phyloP scores from a whole-genome alignment of 345 rosid species.

The Lumnitzera racemosa region DNA sequence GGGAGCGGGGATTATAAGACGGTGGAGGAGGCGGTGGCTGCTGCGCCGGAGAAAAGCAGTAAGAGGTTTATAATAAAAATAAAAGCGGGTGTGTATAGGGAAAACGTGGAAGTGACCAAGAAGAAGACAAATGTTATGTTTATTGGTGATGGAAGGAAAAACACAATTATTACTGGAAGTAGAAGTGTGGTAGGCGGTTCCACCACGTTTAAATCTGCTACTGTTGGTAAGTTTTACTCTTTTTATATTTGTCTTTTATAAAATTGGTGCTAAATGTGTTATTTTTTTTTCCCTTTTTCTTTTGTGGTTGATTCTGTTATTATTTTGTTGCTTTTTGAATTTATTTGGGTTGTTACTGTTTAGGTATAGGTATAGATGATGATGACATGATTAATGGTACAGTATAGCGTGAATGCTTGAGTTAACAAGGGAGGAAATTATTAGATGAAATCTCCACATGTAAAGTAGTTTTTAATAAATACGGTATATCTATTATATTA shows the following conservation, averaged over 20 bases:
- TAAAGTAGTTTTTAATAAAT: too few relatives aligned
- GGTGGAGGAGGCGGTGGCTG: slow-evolving; percentile 57
- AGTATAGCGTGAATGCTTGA: too few relatives aligned
- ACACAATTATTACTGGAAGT: slow-evolving; percentile 59
- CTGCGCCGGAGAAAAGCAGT: slow-evolving; percentile 59
- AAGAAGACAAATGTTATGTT: slow-evolving; percentile 66
- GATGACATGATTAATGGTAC: too few relatives aligned
- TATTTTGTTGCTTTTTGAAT: too few relatives aligned
- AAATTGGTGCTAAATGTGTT: too few relatives aligned
- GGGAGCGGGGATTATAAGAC: slow-evolving; percentile 71
- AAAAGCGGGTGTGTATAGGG: slow-evolving; percentile 68
- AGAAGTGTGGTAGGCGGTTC: slow-evolving; percentile 68
- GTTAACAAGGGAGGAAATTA: too few relatives aligned
- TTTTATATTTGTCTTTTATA: too few relatives aligned
- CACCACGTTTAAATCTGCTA: slow-evolving; percentile 88
- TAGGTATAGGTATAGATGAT: too few relatives aligned
- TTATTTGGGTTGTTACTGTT: too few relatives aligned
- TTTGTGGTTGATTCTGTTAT: neutral
- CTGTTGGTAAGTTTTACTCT: slow-evolving; percentile 54
- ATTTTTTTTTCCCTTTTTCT: neutral
- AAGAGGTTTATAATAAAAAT: slow-evolving; percentile 59
- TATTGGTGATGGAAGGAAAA: slow-evolving; percentile 63
- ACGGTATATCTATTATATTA: too few relatives aligned
- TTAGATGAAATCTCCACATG: too few relatives aligned
- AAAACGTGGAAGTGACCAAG: slow-evolving; percentile 71